Percentiles rank a stretch among this genome's conserved stretches.
Conservation (phyloP, 2,329 filamentous ascomycete species). For the Pestalotiopsis sp. region DNA sequence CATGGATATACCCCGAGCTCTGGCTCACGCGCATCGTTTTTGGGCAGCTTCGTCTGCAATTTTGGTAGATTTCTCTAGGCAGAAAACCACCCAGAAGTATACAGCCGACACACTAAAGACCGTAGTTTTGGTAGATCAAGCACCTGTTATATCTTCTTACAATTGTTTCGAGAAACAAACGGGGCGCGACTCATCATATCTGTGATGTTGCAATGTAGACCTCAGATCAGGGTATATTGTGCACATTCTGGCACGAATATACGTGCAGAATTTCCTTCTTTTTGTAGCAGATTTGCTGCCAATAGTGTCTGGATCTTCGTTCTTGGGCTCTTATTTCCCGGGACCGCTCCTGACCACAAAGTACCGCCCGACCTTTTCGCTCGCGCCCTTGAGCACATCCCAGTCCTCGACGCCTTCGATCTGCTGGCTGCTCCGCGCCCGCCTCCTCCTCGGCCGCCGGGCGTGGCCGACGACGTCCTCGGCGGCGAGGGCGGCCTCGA, state of each 20-base stretch:
- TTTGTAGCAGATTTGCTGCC: background rate
- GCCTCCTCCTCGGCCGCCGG: slow-evolving; percentile 27
- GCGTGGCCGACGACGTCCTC: slow-evolving; percentile 66
- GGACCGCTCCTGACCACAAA: slow-evolving; percentile 74
- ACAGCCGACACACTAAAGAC: background rate
- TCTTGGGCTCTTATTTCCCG: slow-evolving; percentile 21
- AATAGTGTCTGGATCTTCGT: background rate
- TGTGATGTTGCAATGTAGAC: background rate
- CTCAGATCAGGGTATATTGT: background rate
- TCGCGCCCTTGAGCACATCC: slow-evolving; percentile 69
- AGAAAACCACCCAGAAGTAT: background rate
- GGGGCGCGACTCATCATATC: background rate
- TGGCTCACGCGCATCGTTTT: slow-evolving; percentile 1
- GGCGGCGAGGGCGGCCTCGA: slow-evolving; percentile 57
- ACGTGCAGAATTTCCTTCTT: background rate
- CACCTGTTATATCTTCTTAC: background rate
- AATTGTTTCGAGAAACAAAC: no score
- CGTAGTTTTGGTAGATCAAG: background rate
- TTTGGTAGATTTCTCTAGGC: slow-evolving; percentile 3
- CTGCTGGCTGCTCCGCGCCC: slow-evolving; percentile 9
- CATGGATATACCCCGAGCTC: slow-evolving; percentile 10
- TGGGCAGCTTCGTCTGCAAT: background rate
- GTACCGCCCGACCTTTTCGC: slow-evolving; percentile 69
- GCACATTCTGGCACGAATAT: background rate
- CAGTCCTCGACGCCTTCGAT: slow-evolving; percentile 59